Evolutionary conservation across 352 stramenopile species (phyloP).

Genomic region (Phytophthora boehmeriae): DNA sequence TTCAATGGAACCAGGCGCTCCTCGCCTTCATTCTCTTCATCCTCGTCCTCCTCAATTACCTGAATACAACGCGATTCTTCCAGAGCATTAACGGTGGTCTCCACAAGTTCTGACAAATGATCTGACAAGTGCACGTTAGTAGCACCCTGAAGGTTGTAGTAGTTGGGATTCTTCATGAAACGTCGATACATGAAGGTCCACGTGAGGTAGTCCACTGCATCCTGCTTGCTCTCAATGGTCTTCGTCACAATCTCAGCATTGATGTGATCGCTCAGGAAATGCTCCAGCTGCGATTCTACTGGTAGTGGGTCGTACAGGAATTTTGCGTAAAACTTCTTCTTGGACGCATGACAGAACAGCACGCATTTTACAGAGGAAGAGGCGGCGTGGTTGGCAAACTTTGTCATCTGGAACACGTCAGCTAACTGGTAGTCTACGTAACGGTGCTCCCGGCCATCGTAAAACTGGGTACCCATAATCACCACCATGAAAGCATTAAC

Average conservation of each 20-base stretch:
- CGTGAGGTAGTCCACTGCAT: conserved; percentile 99
- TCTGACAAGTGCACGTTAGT: conserved; percentile 95
- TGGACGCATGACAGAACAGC: conserved; percentile 96
- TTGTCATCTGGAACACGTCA: conserved; percentile 99
- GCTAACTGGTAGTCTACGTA: conserved; percentile 98
- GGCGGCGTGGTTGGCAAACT: conserved; percentile 63
- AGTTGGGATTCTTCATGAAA: conserved; percentile 99
- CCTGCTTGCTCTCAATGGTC: conserved; percentile 98
- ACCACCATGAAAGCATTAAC: conserved; percentile 93
- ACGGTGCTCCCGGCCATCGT: conserved; percentile 95
- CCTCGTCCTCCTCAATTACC: conserved; percentile 91
- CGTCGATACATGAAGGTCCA: conserved; percentile 99
- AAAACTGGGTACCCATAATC: conserved; percentile 98
- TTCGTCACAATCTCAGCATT: conserved; percentile 99
- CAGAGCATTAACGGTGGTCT: conserved; percentile 96
- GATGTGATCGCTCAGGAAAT: conserved; percentile 98
- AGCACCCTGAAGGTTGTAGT: conserved; percentile 97
- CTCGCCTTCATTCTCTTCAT: conserved; percentile 84
- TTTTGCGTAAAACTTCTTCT: conserved; percentile 99
- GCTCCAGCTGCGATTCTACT: conserved; percentile 98
- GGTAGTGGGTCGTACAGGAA: conserved; percentile 99
- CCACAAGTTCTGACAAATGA: conserved; percentile 98
- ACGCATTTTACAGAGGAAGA: conserved; percentile 91
- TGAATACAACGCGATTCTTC: conserved; percentile 97
- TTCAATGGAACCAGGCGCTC: conserved; percentile 96